Evolutionary conservation across 2,329 filamentous ascomycete species (phyloP), one percentile per base, ranked within the genome.

Genomic region (Xylaria sp.): DNA sequence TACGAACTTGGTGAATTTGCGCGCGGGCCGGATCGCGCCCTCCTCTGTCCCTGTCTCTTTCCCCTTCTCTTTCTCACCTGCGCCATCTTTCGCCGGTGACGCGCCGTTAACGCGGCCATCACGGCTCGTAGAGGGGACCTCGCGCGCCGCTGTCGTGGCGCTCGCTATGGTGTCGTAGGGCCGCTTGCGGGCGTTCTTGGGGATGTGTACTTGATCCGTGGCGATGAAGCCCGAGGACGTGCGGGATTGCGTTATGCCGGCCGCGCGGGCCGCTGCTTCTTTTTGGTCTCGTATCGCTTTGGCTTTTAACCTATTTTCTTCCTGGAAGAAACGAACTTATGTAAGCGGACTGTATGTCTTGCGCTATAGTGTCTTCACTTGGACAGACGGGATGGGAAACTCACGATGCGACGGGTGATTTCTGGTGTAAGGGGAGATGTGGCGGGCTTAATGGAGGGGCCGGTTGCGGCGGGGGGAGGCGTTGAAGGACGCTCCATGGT

Each of bases 1-100:
- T 77, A 99, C 94, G 79, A 92, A 98, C 79, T 96, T 95, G 69
- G 92, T 90, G 74, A 98, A 98, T 77, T 97, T 98, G 76, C 90
- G 89, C 56, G 93, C 93, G 0, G 95, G 91, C 64, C 90, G 90
- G 59, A 97, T 90, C 5, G 82, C 79, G 55, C 78, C 78, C 0
- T 77, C 73, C 7, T 74, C 33, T 36, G 7, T 73, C 7, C 74
- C 72, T 68, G 73, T 75, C 6, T 36, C 73, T 8, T 74, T 73
- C 8, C 74, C 72, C 67, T 73, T 75, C 9, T 58, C 52, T 36
- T 62, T 23, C 23, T 64, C n/a, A 10, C 18, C 41, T 43, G 41
- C 13, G 52, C 56, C 36, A 63, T 70, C 73, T 61, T 75, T 73
- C n/a, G 73, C 74, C 12, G 73, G 74, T 7, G 75, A 68, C 6